Conservation (phyloP, 2,329 filamentous ascomycete genomes). For the Calonectria pseudoturangicola region DNA sequence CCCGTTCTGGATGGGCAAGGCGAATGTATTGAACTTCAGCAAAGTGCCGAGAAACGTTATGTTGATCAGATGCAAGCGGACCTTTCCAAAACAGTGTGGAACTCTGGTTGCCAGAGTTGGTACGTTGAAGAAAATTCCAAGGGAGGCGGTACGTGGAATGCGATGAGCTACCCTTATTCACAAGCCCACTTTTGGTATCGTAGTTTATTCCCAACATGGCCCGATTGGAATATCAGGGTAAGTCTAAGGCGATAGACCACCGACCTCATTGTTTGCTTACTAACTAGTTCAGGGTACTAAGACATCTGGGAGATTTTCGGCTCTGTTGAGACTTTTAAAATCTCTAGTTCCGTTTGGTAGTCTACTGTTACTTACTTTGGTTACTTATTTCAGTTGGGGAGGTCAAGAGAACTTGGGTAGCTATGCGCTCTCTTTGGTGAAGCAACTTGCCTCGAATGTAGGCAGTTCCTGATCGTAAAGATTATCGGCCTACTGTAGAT, state of each 20-base stretch:
- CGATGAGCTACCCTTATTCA: constrained; percentile 40
- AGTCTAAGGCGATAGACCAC: neutral
- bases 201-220: constrained; percentile 35
- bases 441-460: too few species aligned
- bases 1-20: constrained; percentile 62
- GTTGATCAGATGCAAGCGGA: constrained; percentile 57
- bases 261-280: too few species aligned
- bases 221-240: constrained; percentile 34
- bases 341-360: too few species aligned
- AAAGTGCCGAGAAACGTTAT: constrained; percentile 59
- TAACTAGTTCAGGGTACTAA: too few species aligned
- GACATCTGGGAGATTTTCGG: too few species aligned
- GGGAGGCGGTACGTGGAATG: constrained; percentile 29
- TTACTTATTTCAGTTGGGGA: too few species aligned
- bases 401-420: too few species aligned
- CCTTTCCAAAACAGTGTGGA: constrained; percentile 60
- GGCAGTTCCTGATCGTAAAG: too few species aligned
- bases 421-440: too few species aligned
- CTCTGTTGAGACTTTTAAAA: too few species aligned
- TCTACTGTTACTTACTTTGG: too few species aligned
- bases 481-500: too few species aligned
- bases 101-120: constrained; percentile 61
- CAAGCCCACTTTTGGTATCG: constrained; percentile 42
- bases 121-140: constrained; percentile 11
- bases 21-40: constrained; percentile 57